These are phyloP conservation scores for Fusarium nanum DNA, from an alignment of 2,329 filamentous ascomycete species.

Conservation along the genomic window DNA sequence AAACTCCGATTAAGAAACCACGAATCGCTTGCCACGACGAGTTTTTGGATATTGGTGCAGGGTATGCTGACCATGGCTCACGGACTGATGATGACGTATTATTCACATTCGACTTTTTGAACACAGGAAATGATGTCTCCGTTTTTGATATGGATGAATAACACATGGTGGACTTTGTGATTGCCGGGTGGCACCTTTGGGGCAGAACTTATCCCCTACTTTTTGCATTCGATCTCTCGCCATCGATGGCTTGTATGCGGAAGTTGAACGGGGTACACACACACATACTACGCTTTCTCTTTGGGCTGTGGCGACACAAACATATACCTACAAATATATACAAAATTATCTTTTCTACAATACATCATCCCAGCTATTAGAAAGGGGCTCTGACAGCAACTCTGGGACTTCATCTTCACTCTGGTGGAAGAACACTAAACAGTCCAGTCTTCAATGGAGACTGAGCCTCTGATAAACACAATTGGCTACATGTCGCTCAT, in stretches of 20 bases:
- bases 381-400: background rate
- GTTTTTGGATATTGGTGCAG: conserved; percentile 38
- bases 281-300: background rate
- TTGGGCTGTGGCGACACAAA: background rate
- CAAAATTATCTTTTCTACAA: background rate
- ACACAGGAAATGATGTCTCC: conserved; percentile 36
- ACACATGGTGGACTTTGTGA: background rate
- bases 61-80: conserved; percentile 35
- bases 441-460: background rate
- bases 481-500: background rate
- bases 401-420: background rate
- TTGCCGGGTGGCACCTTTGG: background rate
- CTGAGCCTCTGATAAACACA: background rate
- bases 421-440: background rate
- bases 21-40: conserved; percentile 39
- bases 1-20: conserved; percentile 34
- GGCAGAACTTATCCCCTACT: background rate
- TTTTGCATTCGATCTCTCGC: background rate
- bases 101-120: conserved; percentile 43
- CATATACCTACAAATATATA: background rate
- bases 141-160: conserved; percentile 44
- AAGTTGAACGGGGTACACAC: background rate
- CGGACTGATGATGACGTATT: conserved; percentile 41
- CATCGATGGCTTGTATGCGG: background rate
- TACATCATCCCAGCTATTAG: background rate